Evolutionary conservation across 371 early-diverging fungal species (phyloP).

Genomic region (Actinomucor elegans): DNA sequence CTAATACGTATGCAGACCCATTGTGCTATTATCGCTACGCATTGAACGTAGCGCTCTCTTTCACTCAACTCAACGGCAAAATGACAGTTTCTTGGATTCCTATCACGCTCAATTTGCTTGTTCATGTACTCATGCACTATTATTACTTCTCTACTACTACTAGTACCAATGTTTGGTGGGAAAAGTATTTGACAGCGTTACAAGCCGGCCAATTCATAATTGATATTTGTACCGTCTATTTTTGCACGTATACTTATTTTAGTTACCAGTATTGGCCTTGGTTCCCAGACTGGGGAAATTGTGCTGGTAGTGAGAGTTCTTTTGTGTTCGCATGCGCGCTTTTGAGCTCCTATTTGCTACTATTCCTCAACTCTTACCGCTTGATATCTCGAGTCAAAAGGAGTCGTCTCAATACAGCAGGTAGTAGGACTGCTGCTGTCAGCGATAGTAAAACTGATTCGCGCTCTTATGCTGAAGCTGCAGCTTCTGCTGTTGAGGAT

Average conservation of each 20-base stretch:
- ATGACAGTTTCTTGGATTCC: constrained; percentile 49
- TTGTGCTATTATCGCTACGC: constrained; percentile 85
- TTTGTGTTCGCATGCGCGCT: constrained; percentile 76
- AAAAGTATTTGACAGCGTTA: constrained; percentile 81
- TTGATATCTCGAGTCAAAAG: constrained; percentile 68
- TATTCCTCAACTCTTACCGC: constrained; percentile 85
- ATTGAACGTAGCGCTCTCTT: constrained; percentile 79
- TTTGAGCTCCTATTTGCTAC: constrained; percentile 75
- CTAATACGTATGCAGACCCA: constrained; percentile 64
- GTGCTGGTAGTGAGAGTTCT: constrained; percentile 72
- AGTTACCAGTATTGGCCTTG: constrained; percentile 50
- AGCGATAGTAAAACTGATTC: not conserved
- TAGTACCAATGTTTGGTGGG: constrained; percentile 85
- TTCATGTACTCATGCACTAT: constrained; percentile 89
- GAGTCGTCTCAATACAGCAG: not conserved
- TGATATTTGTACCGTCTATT: constrained; percentile 72
- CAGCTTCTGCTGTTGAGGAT: too few relatives aligned
- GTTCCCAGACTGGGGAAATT: constrained; percentile 69
- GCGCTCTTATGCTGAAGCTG: not conserved
- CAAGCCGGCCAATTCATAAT: constrained; percentile 87
- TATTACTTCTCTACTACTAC: constrained; percentile 84
- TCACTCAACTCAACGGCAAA: constrained; percentile 60
- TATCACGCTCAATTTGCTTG: constrained; percentile 75
- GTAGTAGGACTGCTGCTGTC: too few relatives aligned
- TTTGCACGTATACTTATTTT: constrained; percentile 73